A percentile compares a stretch with the other conserved stretches of the same genome.
Conservation (phyloP, 1,284 basidiomycete species). For the Apiotrichum laibachii region DNA sequence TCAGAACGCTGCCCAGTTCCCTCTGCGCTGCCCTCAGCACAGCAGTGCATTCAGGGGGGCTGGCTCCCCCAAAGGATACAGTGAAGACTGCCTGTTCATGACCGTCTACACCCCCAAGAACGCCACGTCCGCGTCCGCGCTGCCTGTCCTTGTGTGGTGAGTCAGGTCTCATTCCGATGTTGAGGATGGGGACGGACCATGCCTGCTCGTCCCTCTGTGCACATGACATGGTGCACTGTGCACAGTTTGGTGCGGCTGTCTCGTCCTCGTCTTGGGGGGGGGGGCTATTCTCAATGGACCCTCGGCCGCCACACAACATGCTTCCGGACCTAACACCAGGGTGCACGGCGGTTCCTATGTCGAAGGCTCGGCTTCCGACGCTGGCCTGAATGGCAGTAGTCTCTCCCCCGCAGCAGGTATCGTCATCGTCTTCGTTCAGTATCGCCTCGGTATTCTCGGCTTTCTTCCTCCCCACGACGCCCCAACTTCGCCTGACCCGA, state of each 20-base stretch:
- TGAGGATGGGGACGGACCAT: no score
- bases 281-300: no score
- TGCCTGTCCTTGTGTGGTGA: slow-evolving; percentile 64
- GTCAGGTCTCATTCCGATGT: slow-evolving; percentile 10
- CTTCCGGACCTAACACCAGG: slow-evolving; percentile 53
- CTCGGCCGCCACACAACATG: neutral
- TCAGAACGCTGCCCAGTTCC: slow-evolving; percentile 43
- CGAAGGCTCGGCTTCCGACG: slow-evolving; percentile 63
- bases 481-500: slow-evolving; percentile 57
- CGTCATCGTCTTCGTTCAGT: slow-evolving; percentile 77
- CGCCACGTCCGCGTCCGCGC: slow-evolving; percentile 30
- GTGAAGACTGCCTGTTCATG: slow-evolving; percentile 74
- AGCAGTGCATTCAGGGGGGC: no score
- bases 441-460: slow-evolving; percentile 70
- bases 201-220: no score
- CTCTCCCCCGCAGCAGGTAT: slow-evolving; percentile 69
- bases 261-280: no score
- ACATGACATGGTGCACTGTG: no score
- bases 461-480: slow-evolving; percentile 61
- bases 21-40: slow-evolving; percentile 27
- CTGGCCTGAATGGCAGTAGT: slow-evolving; percentile 73
- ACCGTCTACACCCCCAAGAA: slow-evolving; percentile 64
- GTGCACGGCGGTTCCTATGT: slow-evolving; percentile 86
- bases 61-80: no score
- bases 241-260: no score